Conservation (phyloP, 1,139 yeast species). For the Debaryomycetaceae sp. region DNA sequence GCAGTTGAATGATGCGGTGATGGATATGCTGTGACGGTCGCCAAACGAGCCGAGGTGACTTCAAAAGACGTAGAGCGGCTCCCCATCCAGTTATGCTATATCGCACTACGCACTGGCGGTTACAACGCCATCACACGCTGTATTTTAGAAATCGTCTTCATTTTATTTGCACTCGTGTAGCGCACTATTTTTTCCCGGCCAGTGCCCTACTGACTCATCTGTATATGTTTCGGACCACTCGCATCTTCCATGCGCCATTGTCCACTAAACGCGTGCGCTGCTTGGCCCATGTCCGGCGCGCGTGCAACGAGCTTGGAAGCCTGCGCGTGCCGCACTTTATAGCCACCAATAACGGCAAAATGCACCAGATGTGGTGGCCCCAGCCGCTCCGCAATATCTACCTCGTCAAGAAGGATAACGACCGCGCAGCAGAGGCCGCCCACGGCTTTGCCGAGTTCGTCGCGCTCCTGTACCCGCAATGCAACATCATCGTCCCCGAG, state of each 20-base stretch:
- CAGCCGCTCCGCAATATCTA: constrained; percentile 56
- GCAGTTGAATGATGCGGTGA: too few relatives aligned
- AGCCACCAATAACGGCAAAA: constrained; percentile 17
- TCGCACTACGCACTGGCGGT: too few relatives aligned
- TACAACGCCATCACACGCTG: too few relatives aligned
- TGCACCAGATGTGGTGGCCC: constrained; percentile 37
- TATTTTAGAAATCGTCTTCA: too few relatives aligned
- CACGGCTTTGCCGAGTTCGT: constrained; percentile 48
- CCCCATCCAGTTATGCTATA: too few relatives aligned
- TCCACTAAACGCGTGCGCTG: too few relatives aligned
- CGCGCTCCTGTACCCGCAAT: constrained; percentile 48
- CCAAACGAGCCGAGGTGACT: constrained; percentile 11
- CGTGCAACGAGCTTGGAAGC: not conserved
- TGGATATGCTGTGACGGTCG: too few relatives aligned
- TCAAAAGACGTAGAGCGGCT: constrained; percentile 24
- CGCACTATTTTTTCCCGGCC: too few relatives aligned
- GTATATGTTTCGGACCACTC: too few relatives aligned
- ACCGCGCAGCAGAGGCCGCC: constrained; percentile 55
- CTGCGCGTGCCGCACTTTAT: constrained; percentile 20
- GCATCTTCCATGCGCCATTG: too few relatives aligned
- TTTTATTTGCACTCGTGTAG: too few relatives aligned
- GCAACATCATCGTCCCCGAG: constrained; percentile 61
- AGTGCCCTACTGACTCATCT: too few relatives aligned
- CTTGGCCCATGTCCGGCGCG: not conserved
- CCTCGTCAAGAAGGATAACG: constrained; percentile 59